Evolutionary conservation across 768 basidiomycete species (phyloP).

Genomic region (Sporobolomyces phaffii): DNA sequence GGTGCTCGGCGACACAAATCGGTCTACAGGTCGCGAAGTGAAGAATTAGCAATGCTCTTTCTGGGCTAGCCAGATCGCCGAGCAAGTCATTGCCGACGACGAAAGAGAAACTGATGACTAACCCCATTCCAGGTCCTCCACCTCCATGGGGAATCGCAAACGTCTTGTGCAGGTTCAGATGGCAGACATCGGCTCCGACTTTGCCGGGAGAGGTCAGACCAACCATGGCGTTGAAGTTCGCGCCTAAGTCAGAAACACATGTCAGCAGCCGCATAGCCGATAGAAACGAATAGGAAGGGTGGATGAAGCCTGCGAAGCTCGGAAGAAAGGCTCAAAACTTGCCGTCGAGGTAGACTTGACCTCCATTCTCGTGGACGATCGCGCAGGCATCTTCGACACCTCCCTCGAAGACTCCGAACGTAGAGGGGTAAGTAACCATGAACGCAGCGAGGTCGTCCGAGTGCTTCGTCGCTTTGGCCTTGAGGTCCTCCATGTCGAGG

Average conservation of each 20-base stretch:
- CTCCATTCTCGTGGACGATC: slow-evolving; percentile 88
- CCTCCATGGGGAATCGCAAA: slow-evolving; percentile 80
- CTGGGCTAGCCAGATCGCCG: too few relatives aligned
- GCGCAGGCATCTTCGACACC: slow-evolving; percentile 75
- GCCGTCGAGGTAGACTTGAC: slow-evolving; percentile 93
- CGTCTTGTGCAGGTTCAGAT: slow-evolving; percentile 89
- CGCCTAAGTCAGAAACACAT: background rate
- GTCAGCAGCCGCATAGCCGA: background rate
- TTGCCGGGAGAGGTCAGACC: slow-evolving; percentile 52
- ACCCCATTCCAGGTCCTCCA: slow-evolving; percentile 94
- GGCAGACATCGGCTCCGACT: slow-evolving; percentile 97
- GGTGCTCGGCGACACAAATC: slow-evolving; percentile 87
- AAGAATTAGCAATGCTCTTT: background rate
- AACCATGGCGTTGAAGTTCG: slow-evolving; percentile 40
- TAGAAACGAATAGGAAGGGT: too few relatives aligned
- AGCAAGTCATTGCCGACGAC: background rate
- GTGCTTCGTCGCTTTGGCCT: slow-evolving; percentile 79
- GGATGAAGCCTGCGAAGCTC: too few relatives aligned
- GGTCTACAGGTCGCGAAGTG: slow-evolving; percentile 52
- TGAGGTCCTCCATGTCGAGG: slow-evolving; percentile 78
- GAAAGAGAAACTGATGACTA: too few relatives aligned
- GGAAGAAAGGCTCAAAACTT: too few relatives aligned
- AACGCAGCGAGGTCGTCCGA: slow-evolving; percentile 88
- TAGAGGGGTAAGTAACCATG: slow-evolving; percentile 71
- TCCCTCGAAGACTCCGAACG: slow-evolving; percentile 94